Conservation (phyloP, 2,329 filamentous ascomycete genomes). For the Ophiostoma novo-ulmi region DNA sequence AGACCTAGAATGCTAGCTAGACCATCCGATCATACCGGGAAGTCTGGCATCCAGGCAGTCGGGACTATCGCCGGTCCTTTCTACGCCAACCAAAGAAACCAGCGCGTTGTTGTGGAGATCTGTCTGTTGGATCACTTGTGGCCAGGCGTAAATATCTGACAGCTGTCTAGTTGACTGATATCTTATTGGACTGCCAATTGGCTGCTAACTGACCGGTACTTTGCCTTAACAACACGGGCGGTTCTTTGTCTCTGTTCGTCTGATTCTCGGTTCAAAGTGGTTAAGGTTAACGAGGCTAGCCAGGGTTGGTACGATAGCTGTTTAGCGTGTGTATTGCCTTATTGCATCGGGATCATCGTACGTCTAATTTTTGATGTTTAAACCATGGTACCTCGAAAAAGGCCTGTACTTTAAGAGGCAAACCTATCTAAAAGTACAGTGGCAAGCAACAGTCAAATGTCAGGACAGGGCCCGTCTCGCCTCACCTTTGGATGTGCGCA, state of each 20-base stretch:
- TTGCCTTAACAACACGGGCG: background rate
- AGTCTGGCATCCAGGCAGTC: background rate
- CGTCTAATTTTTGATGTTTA: background rate
- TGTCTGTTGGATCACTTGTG: background rate
- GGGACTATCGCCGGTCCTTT: background rate
- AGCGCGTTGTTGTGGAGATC: background rate
- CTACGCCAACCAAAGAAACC: background rate
- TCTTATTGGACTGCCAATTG: background rate
- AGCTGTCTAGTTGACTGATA: background rate
- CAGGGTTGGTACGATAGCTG: background rate
- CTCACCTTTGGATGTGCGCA: background rate
- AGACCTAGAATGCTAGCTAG: no score
- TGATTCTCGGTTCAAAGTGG: no score
- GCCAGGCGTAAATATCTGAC: background rate
- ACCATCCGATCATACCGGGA: background rate
- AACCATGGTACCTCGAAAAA: background rate
- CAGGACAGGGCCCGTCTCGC: background rate
- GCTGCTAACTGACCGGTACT: background rate
- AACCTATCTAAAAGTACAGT: background rate
- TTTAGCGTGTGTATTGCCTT: background rate
- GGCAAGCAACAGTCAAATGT: background rate
- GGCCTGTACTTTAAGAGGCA: background rate
- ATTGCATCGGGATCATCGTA: background rate
- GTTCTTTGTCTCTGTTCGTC: no score
- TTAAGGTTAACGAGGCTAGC: background rate